These are phyloP conservation scores for Aegilops sharonensis DNA, from an alignment of 176 grass and related monocot genomes.

Conservation along the genomic window DNA sequence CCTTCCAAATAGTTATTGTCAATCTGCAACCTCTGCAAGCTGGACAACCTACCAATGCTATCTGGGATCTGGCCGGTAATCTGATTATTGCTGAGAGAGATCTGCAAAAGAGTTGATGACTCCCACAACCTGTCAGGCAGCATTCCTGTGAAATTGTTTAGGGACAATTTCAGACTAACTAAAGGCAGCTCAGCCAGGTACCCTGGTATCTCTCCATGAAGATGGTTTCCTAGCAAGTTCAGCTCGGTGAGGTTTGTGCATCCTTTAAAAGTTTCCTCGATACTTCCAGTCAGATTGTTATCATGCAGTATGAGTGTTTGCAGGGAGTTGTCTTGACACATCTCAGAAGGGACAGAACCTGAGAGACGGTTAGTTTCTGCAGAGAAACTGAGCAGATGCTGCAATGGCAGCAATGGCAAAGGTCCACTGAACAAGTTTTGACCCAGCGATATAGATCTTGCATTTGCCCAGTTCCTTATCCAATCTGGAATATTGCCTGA, in stretches of 20 bases:
- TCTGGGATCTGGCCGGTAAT: constrained; percentile 65
- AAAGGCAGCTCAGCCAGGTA: constrained; percentile 80
- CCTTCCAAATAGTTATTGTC: constrained; percentile 82
- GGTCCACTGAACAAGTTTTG: constrained; percentile 72
- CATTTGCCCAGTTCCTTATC: constrained; percentile 67
- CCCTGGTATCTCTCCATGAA: constrained; percentile 81
- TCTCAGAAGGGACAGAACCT: constrained; percentile 55
- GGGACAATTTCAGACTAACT: constrained; percentile 66
- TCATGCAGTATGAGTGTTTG: constrained; percentile 55
- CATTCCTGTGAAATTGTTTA: constrained; percentile 76
- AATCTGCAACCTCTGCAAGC: constrained; percentile 70
- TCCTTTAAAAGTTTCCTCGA: constrained; percentile 55
- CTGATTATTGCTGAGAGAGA: constrained; percentile 71
- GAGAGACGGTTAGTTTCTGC: constrained; percentile 80
- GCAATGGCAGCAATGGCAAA: constrained; percentile 60
- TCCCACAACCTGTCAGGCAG: constrained; percentile 64
- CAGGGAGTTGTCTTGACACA: constrained; percentile 70
- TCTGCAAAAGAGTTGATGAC: constrained; percentile 70
- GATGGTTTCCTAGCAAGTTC: constrained; percentile 67
- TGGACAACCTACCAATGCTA: constrained; percentile 55
- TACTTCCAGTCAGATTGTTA: constrained; percentile 73
- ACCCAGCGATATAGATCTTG: constrained; percentile 52
- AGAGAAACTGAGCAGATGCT: constrained; percentile 61
- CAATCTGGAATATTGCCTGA: constrained; percentile 73
- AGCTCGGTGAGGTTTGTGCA: constrained; percentile 80